phyloP scores from a whole-genome alignment of 129 eudicot genomes.

The Scalesia atractyloides region DNA sequence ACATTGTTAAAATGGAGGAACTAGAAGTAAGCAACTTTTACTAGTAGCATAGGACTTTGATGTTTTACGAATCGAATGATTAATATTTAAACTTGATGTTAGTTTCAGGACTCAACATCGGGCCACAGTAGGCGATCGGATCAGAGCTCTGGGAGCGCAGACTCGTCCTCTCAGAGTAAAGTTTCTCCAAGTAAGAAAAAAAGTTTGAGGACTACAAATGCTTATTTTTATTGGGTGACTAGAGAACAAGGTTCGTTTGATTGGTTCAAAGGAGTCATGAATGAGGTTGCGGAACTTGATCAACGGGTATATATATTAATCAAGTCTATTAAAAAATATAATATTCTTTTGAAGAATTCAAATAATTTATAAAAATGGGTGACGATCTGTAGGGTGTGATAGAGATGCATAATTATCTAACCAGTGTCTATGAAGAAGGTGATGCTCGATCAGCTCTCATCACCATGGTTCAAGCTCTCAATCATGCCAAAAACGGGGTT shows the following conservation, averaged over 20 bases:
- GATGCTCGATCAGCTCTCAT: slow-evolving; percentile 98
- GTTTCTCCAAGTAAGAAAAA: slow-evolving; percentile 59
- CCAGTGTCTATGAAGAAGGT: slow-evolving; percentile 98
- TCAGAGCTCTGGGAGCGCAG: slow-evolving; percentile 53
- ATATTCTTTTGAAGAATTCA: background rate
- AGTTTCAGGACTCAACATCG: slow-evolving; percentile 64
- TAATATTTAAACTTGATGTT: slow-evolving; percentile 1
- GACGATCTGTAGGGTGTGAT: slow-evolving; percentile 72
- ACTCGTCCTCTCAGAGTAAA: slow-evolving; percentile 44
- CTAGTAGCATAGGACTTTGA: background rate
- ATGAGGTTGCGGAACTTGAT: slow-evolving; percentile 95
- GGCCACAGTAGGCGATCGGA: slow-evolving; percentile 71
- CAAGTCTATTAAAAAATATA: background rate
- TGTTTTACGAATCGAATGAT: background rate
- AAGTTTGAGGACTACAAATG: slow-evolving; percentile 77
- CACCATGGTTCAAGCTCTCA: slow-evolving; percentile 98
- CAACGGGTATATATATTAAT: slow-evolving; percentile 59
- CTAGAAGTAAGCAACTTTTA: slow-evolving; percentile 56
- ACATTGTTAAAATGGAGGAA: slow-evolving; percentile 92
- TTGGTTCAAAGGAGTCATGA: slow-evolving; percentile 99
- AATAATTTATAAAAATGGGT: slow-evolving; percentile 2
- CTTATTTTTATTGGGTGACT: slow-evolving; percentile 99
- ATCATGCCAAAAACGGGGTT: slow-evolving; percentile 98
- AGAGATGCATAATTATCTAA: slow-evolving; percentile 96
- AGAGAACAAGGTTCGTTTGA: slow-evolving; percentile 99